Conservation (phyloP, 306 rosid species). For the Cucurbita maxima region DNA sequence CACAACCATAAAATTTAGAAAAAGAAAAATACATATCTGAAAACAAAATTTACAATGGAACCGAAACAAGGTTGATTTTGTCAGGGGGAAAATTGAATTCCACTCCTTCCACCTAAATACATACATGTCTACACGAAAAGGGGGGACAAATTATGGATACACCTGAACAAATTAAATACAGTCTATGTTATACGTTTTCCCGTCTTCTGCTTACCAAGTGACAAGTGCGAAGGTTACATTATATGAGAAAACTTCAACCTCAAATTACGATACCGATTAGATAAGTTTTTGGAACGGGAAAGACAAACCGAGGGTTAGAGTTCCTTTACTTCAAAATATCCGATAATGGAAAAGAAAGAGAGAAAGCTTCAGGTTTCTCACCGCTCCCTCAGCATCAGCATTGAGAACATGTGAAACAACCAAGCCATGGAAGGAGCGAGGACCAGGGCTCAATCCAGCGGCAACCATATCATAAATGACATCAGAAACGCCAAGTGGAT, state of each 20-base stretch:
- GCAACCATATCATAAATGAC: slow-evolving; percentile 91
- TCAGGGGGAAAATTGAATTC: neutral
- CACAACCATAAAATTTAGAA: neutral
- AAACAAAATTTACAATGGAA: neutral
- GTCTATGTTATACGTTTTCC: neutral
- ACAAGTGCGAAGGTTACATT: neutral
- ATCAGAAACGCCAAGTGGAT: slow-evolving; percentile 48
- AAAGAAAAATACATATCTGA: neutral
- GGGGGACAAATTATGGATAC: neutral
- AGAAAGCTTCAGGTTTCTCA: neutral
- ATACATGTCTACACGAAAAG: neutral
- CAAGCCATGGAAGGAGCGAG: slow-evolving; percentile 84
- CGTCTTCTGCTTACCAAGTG: neutral
- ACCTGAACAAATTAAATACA: neutral
- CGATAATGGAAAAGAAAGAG: neutral
- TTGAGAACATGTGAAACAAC: slow-evolving; percentile 59
- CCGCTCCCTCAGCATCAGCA: slow-evolving; percentile 69
- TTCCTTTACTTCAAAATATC: neutral
- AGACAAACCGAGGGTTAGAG: neutral
- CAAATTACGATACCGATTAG: neutral
- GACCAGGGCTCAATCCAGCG: slow-evolving; percentile 83
- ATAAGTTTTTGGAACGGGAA: neutral
- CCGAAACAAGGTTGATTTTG: neutral
- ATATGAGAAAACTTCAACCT: neutral
- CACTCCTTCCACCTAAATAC: neutral